Evolutionary conservation across 495 filamentous ascomycete genomes (phyloP), one percentile per base, ranked within the genome.

Genomic region (Penicillium tannophilum): DNA sequence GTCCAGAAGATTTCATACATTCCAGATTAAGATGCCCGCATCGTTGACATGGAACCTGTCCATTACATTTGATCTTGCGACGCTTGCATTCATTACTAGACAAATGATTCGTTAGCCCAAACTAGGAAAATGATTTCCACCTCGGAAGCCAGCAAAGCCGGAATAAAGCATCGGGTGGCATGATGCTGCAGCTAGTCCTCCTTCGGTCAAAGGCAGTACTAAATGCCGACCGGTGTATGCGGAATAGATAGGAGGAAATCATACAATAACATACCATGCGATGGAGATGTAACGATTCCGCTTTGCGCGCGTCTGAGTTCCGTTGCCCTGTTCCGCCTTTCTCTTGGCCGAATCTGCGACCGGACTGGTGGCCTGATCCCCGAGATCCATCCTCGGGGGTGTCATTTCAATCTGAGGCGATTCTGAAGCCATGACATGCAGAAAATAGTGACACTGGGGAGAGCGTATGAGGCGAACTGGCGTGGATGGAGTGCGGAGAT

Each of bases 41-140:
- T 63, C 92, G 84, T 56, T 91, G 88, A 67, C 92, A 97, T 2
- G 92, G 92, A 1, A 84, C 88, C 67, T 96, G 86, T 55, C 92
- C 92, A 74, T 96, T 96, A 78, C 92, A 97, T 64, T 95, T 95
- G 71, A 97, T 96, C 75, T 97, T 96, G 59, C 92, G 86, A 16
- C 92, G 83, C 64, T 97, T 97, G 78, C 92, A 97, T 68, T 97
- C 91, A 65, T 95, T 96, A 59, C 81, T 84, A 64, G 36, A 62
- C 8, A 11, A 30, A 55, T 17, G 3, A 47, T 9, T 44, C 16
- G 56, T 67, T 46, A 72, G 70, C 58, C 47, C 51, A 39, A 20
- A 24, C 14, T 11, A 41, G 39, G n/a, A 45, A 17, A 49, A 6
- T 5, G 46, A 53, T 47, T 28, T 42, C 44, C 20, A 26, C 6